Evolutionary conservation across 139 green algal species (phyloP).

Genomic region (Chlamydomonas asymmetrica): DNA sequence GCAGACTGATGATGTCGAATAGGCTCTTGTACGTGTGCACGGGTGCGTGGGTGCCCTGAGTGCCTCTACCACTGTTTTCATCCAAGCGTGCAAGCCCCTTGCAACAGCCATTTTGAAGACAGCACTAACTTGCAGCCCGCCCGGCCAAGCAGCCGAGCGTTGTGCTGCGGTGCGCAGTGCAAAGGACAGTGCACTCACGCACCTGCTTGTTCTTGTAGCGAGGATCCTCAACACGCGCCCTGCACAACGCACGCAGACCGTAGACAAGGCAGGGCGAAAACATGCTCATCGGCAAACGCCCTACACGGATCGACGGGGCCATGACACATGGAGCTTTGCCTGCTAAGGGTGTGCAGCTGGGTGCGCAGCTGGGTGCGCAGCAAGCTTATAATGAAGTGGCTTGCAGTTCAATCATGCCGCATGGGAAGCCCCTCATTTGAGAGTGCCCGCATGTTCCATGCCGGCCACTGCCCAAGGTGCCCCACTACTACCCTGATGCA

Average conservation of each 20-base stretch:
- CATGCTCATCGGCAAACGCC: neutral
- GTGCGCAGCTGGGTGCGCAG: neutral
- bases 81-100: too few relatives aligned
- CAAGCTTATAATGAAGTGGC: neutral
- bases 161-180: neutral
- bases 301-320: too few relatives aligned
- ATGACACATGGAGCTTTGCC: too few relatives aligned
- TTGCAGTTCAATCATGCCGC: neutral
- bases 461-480: neutral
- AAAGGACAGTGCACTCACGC: neutral
- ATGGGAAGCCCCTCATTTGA: neutral
- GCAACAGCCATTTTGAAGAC: too few relatives aligned
- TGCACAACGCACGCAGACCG: neutral
- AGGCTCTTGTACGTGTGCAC: too few relatives aligned
- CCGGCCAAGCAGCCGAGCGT: too few relatives aligned
- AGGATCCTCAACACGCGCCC: conserved; percentile 61
- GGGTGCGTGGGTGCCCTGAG: too few relatives aligned
- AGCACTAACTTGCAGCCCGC: too few relatives aligned
- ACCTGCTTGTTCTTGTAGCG: conserved; percentile 46
- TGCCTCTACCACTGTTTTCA: too few relatives aligned
- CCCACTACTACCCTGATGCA: neutral
- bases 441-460: too few relatives aligned
- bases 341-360: neutral
- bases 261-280: neutral
- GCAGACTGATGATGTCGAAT: too few relatives aligned